These are phyloP conservation scores for Dentipellis sp. DNA, from an alignment of 768 basidiomycete species.

Conservation along the genomic window DNA sequence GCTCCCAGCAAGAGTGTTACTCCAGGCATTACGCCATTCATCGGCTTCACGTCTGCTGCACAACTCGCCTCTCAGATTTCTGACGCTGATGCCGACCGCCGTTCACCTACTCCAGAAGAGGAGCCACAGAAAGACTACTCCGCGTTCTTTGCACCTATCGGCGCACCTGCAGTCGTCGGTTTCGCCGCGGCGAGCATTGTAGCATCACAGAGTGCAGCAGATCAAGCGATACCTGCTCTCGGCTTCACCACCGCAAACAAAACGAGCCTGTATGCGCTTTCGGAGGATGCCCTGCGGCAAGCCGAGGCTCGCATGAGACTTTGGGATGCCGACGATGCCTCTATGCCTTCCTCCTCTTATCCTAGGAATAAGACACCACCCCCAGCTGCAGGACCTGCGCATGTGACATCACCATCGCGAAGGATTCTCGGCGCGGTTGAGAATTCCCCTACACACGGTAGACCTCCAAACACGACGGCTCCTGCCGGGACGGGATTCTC, in stretches of 20 bases:
- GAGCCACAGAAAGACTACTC: not conserved
- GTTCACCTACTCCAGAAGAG: not conserved
- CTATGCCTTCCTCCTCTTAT: not conserved
- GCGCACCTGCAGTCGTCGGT: not conserved
- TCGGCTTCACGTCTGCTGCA: not conserved
- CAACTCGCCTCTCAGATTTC: not conserved
- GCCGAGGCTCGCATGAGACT: constrained; percentile 4
- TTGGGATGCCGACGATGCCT: constrained; percentile 9
- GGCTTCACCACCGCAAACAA: constrained; percentile 7
- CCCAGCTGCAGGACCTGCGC: not conserved
- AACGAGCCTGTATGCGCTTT: constrained; percentile 2
- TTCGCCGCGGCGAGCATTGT: not conserved
- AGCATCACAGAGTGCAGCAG: too few species aligned
- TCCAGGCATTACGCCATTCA: not conserved
- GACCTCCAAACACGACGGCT: not conserved
- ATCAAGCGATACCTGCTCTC: not conserved
- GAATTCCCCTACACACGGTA: not conserved
- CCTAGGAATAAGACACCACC: not conserved
- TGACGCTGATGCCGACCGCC: not conserved
- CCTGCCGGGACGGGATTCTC: constrained; percentile 1
- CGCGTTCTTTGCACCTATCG: not conserved
- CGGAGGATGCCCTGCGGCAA: constrained; percentile 3
- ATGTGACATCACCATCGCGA: not conserved
- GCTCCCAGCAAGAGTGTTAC: not conserved
- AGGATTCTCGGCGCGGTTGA: not conserved